phyloP scores from a whole-genome alignment of 306 rosid species.

The Morella rubra region DNA sequence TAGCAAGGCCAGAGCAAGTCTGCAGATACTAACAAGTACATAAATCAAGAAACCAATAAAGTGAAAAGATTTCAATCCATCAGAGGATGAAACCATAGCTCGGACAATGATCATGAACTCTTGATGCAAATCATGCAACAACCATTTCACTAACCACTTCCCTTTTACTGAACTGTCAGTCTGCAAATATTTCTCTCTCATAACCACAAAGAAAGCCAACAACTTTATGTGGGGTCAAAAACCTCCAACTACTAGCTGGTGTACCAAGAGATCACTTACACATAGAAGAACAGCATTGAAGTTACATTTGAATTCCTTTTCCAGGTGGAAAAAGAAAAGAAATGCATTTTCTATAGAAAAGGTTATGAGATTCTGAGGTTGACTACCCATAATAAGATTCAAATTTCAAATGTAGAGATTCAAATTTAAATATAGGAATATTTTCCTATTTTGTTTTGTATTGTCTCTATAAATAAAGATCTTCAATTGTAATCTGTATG shows the following conservation, averaged over 20 bases:
- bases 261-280: not conserved
- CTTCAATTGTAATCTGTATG: no score
- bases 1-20: not conserved
- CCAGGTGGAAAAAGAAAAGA: not conserved
- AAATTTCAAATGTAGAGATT: no score
- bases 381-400: no score
- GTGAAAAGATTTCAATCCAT: not conserved
- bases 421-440: no score
- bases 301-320: not conserved
- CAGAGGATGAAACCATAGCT: constrained; percentile 1
- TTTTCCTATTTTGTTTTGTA: no score
- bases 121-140: not conserved
- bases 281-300: not conserved
- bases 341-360: not conserved
- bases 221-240: not conserved
- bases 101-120: no score
- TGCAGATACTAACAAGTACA: not conserved
- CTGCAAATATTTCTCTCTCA: not conserved
- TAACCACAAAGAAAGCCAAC: not conserved
- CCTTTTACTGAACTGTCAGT: not conserved
- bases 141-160: not conserved
- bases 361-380: not conserved
- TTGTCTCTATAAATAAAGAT: no score
- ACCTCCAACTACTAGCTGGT: not conserved
- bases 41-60: not conserved